Percentiles rank a stretch among this genome's conserved stretches.
phyloP scores from a whole-genome alignment of 1,139 yeast species.

The Geotrichum carabidarum region DNA sequence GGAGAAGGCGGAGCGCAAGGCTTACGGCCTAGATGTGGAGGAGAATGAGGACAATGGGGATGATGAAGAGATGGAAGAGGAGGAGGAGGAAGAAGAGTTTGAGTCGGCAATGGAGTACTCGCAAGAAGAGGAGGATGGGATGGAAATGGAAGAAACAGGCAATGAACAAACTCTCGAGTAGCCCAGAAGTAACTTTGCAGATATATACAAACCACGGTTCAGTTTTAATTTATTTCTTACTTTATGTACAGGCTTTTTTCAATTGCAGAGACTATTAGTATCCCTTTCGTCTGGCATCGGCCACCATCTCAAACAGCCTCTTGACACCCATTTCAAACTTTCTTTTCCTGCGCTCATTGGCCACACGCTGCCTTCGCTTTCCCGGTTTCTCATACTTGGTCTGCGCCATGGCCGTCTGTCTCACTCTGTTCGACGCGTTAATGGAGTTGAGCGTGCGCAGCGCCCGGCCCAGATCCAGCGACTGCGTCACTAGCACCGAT shows the following conservation, averaged over 20 bases:
- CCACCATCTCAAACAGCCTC: slow-evolving; percentile 35
- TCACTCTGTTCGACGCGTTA: slow-evolving; percentile 32
- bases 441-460: slow-evolving; percentile 30
- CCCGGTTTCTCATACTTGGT: slow-evolving; percentile 37
- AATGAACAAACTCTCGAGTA: neutral
- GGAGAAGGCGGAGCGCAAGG: slow-evolving; percentile 7
- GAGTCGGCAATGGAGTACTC: too few species aligned
- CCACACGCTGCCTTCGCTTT: slow-evolving; percentile 33
- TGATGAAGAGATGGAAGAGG: slow-evolving; percentile 10
- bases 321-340: slow-evolving; percentile 36
- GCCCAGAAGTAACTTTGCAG: neutral
- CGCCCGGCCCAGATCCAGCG: slow-evolving; percentile 28
- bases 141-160: neutral
- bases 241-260: neutral
- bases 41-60: slow-evolving; percentile 4
- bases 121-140: neutral
- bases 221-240: neutral
- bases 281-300: slow-evolving; percentile 38
- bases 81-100: slow-evolving; percentile 3
- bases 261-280: slow-evolving; percentile 24
- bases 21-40: neutral
- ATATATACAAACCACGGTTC: neutral
- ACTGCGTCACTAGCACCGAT: slow-evolving; percentile 28
- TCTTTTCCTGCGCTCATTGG: slow-evolving; percentile 34
- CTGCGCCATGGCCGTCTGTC: slow-evolving; percentile 31